Evolutionary conservation across 208 protist species (phyloP), one percentile per base, ranked within the genome.

Genomic region (Kentomonas sorsogonicus): DNA sequence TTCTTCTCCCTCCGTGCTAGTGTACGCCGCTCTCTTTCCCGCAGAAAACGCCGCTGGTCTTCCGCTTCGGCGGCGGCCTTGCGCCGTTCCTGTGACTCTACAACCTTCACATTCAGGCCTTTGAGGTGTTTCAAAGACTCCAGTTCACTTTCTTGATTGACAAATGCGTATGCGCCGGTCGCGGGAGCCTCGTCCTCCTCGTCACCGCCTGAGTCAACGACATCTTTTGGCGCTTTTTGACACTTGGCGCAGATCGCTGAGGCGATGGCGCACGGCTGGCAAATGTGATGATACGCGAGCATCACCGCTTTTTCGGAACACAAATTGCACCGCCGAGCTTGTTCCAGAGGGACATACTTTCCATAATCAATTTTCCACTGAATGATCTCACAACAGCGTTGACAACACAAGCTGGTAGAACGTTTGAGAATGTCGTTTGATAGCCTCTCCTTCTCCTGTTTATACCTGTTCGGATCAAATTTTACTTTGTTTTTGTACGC

Each of bases 341-440:
- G 68, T 31, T 89, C 73, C 25, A 78, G 72, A 2, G 70, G 66
- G 13, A 59, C 57, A 56, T 89, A 96, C 60, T 96, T 93, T 0
- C 89, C 89, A 47, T 90, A 96, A 43, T 89, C 78, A 3, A 88
- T 66, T 60, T 93, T 93, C 89, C 89, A 96, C 27, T 89, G 72
- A 51, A 96, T 74, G 18, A 94, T 89, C 15, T 94, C 78, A 51
- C 77, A 89, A 71, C 89, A 96, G 7, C 84, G 75, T 9, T 73
- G 60, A 46, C 86, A 92, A 59, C 86, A 93, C 29, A 94, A 54
- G 46, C 78, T 89, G 7, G 83, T 89, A 77, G 89, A 88, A 7
- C 45, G 50, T 33, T 59, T 50, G 5, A 86, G 59, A 10, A 73
- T 51, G 9, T 60, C 50, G 3, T 47, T 44, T 1, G 71, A 54